Conservation (phyloP, 1,284 basidiomycete species). For the Rugosomyces carneus region DNA sequence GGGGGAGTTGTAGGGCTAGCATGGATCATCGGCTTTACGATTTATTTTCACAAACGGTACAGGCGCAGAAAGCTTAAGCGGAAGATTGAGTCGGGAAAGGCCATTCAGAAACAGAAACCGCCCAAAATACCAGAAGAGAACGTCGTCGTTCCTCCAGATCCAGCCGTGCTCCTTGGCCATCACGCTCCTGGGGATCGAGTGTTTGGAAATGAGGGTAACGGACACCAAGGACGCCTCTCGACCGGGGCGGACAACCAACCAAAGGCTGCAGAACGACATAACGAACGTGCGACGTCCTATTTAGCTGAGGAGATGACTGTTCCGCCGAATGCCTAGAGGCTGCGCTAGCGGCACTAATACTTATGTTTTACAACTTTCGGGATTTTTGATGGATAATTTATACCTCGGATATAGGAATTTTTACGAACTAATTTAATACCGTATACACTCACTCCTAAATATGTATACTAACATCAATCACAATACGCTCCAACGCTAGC, state of each 20-base stretch:
- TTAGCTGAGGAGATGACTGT: conserved; percentile 18
- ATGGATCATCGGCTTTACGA: conserved; percentile 44
- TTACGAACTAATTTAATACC: not conserved
- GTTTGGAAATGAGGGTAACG: conserved; percentile 24
- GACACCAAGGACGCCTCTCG: not conserved
- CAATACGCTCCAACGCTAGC: conserved; percentile 75
- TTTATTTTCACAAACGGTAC: conserved; percentile 39
- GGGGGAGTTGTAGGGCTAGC: conserved; percentile 45
- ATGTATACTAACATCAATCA: conserved; percentile 12
- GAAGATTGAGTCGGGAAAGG: conserved; percentile 29
- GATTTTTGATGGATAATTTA: not conserved
- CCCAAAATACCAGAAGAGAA: conserved; percentile 30
- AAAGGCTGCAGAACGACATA: not conserved
- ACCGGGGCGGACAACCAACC: not conserved
- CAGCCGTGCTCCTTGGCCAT: conserved; percentile 50
- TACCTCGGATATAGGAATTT: not conserved
- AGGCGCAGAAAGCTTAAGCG: conserved; percentile 34
- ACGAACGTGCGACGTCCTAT: not conserved
- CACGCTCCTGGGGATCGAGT: conserved; percentile 38
- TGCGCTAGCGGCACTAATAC: not conserved
- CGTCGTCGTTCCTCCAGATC: conserved; percentile 61
- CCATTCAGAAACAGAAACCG: conserved; percentile 26
- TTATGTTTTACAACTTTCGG: not conserved
- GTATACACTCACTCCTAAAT: not conserved
- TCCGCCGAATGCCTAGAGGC: conserved; percentile 2